Percentiles rank a stretch among this genome's conserved stretches.
Conservation (phyloP, 805 yeast genomes). For the Starmerella floris region DNA sequence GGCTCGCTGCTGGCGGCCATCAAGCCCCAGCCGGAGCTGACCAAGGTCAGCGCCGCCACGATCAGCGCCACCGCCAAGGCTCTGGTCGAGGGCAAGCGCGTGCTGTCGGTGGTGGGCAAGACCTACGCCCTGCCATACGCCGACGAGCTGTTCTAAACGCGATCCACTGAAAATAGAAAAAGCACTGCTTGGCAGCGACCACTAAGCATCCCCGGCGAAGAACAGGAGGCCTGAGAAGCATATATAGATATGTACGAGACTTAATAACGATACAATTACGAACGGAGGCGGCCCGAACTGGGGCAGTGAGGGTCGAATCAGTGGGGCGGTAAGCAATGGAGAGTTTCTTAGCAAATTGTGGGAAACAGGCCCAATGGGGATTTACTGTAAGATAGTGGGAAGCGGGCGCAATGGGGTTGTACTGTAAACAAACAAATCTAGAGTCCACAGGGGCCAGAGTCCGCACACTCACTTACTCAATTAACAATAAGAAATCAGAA, state of each 20-base stretch:
- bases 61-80: conserved; percentile 27
- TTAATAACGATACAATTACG: not conserved
- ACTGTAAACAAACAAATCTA: too few relatives aligned
- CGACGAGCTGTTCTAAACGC: conserved; percentile 58
- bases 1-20: conserved; percentile 31
- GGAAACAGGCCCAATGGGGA: too few relatives aligned
- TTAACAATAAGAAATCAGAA: too few relatives aligned
- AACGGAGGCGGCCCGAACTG: too few relatives aligned
- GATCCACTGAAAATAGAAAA: not conserved
- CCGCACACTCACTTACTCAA: too few relatives aligned
- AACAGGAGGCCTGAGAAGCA: not conserved
- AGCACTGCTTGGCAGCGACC: not conserved
- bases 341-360: too few relatives aligned
- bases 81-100: conserved; percentile 42
- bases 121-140: conserved; percentile 73
- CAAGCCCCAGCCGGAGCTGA: conserved; percentile 32
- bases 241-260: not conserved
- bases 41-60: conserved; percentile 24
- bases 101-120: conserved; percentile 83
- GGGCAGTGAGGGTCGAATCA: too few relatives aligned
- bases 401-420: too few relatives aligned
- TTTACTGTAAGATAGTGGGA: too few relatives aligned
- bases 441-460: too few relatives aligned
- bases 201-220: too few relatives aligned
- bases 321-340: too few relatives aligned